phyloP scores from a whole-genome alignment of 768 basidiomycete genomes.

The Suillus subalutaceus region DNA sequence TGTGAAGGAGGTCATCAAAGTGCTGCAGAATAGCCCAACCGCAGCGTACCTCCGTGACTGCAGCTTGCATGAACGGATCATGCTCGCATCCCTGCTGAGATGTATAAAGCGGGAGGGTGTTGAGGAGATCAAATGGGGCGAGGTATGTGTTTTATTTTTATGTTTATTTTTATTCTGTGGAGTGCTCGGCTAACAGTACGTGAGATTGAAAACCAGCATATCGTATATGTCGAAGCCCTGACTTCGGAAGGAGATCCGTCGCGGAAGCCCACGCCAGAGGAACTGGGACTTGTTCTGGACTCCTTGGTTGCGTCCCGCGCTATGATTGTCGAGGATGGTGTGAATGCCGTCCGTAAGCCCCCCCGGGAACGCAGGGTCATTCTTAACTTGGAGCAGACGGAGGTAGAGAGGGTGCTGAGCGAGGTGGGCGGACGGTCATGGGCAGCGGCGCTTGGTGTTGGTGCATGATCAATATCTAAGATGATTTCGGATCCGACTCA shows the following conservation, averaged over 20 bases:
- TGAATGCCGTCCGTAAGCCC: constrained; percentile 53
- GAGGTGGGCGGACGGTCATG: constrained; percentile 74
- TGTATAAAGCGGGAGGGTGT: constrained; percentile 84
- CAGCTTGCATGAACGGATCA: constrained; percentile 85
- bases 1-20: constrained; percentile 76
- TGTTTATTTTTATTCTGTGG: neutral
- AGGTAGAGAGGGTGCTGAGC: constrained; percentile 84
- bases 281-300: constrained; percentile 72
- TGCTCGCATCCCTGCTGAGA: constrained; percentile 82
- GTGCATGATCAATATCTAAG: constrained; percentile 1
- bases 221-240: constrained; percentile 68
- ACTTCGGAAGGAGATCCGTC: constrained; percentile 58
- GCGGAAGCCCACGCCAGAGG: constrained; percentile 58
- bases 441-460: constrained; percentile 51
- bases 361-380: constrained; percentile 71
- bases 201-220: constrained; percentile 77
- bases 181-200: constrained; percentile 6
- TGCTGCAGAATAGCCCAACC: constrained; percentile 90
- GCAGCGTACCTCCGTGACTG: constrained; percentile 81
- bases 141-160: constrained; percentile 47
- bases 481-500: neutral
- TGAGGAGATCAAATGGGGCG: constrained; percentile 84
- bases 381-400: constrained; percentile 81
- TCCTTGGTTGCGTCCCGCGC: constrained; percentile 80
- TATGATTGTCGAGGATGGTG: constrained; percentile 69